Percentiles rank a stretch among this genome's conserved stretches.
Conservation (phyloP, 1,284 basidiomycete species). For the Leucoagaricus sp. region DNA sequence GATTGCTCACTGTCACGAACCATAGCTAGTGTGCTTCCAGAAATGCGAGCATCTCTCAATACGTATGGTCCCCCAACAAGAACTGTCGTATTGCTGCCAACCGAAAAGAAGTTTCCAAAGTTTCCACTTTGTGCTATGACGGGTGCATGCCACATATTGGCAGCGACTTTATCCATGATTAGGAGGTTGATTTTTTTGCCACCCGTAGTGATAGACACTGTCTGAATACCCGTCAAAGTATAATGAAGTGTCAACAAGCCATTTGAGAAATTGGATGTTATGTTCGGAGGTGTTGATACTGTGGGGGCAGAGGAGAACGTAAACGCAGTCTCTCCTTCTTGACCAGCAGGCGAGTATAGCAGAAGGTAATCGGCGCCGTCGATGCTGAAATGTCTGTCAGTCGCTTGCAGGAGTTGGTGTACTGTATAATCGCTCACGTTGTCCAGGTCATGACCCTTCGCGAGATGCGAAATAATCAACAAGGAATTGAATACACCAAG, state of each 20-base stretch:
- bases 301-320: constrained; percentile 32
- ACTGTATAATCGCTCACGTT: constrained; percentile 38
- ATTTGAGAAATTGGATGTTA: constrained; percentile 31
- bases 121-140: constrained; percentile 36
- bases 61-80: constrained; percentile 54
- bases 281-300: constrained; percentile 27
- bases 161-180: constrained; percentile 46
- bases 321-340: constrained; percentile 47
- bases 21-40: constrained; percentile 36
- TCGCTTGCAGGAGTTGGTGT: too few species aligned
- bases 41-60: constrained; percentile 44
- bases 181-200: constrained; percentile 35
- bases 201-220: constrained; percentile 33
- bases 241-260: constrained; percentile 42
- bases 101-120: constrained; percentile 46
- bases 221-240: constrained; percentile 34
- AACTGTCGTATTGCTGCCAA: constrained; percentile 51
- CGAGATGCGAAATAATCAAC: too few species aligned
- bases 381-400: constrained; percentile 29
- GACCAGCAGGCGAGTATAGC: constrained; percentile 42
- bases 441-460: constrained; percentile 47
- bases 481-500: too few species aligned
- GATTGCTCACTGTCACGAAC: constrained; percentile 22
- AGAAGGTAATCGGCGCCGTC: constrained; percentile 43
- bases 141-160: constrained; percentile 50